Evolutionary conservation across 768 basidiomycete genomes (phyloP), one percentile per base, ranked within the genome.

Genomic region (Boletus coccyginus): DNA sequence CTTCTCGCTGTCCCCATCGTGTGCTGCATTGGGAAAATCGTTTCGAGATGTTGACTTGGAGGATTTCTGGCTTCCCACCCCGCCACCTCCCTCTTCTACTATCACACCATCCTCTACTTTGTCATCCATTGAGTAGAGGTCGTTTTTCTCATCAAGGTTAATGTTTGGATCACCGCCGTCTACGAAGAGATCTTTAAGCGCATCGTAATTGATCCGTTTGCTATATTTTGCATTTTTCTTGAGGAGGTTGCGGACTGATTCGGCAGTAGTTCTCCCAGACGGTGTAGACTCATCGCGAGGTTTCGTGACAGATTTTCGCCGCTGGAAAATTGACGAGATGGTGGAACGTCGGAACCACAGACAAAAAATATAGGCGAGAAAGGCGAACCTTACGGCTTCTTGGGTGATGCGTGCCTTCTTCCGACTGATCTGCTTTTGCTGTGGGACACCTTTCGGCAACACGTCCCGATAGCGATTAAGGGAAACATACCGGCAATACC

Each of bases 191-290:
- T 84, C 82, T 62, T 90, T 88, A 51, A 95, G 82, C 1, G 91
- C 92, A 62, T 91, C 88, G 69, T 96, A 97, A 70, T 97, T 97
- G 74, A 96, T 95, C 50, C 92, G 85, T 66, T 92, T 92, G 73
- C 90, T 93, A 73, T 94, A 94, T 66, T 85, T 89, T 24, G 86
- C 81, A 60, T 89, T 93, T 74, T 92, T 92, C 76, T 89, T 88
- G 63, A 94, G 77, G 36, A 95, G 78, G 56, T 71, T 73, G 29
- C 65, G 70, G 39, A 71, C 70, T 27, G 70, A 73, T 46, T 71
- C 70, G 1, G 72, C 70, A 44, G 70, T 70, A 14, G 72, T 71
- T 52, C 54, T 72, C 38, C 70, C 70, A 7, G 70, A 73, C 5
- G 72, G 83, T 8, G 84, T 90, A 0, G 85, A 79, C 12, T 88